Base-by-base conservation (phyloP, 306 rosid genomes). In the Prunus armeniaca region DNA sequence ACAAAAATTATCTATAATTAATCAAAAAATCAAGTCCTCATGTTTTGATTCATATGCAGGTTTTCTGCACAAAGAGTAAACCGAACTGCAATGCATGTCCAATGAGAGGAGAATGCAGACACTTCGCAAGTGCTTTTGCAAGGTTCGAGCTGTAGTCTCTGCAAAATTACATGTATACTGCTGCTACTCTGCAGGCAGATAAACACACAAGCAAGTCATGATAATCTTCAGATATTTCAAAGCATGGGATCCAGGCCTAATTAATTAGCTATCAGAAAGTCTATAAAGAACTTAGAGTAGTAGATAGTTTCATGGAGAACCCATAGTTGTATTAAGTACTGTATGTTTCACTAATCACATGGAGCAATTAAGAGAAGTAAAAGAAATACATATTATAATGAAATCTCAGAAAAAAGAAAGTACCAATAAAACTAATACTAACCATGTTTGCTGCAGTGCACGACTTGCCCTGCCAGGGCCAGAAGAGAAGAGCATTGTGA, bases 1-100 rank as follows among this genome's bases (percentile, higher is more conserved):
- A 45, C 25, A 67, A 71, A 49, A 34, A 41, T 22, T 51, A 22
- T 41, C n/a, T 55, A 9, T 57, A 50, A 69, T 73, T 56, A 32
- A 34, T 71, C 56, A 67, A 77, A 17, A 61, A 84, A 69, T 30
- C 38, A 75, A n/a, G 22, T 69, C 25, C 75, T 54, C 74, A 79
- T 71, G 73, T 74, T 82, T 69, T 70, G 67, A 81, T 51, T 63
- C 25, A 34, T 67, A 77, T 82, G 88, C 86, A 95, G 97, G 97
- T 95, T 65, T 95, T 95, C 85, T 95, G 99, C 83, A 95, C 97
- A 75, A 95, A 92, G 82, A 88, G 78, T 51, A 87, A 91, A 67
- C 99, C 99, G 76, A 95, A 95, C 77, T 95, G 99, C 83, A 95
- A 90, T 76, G 97, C 99, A 71, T 95, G 99, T 78, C 99, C 99